A percentile compares a stretch with the other conserved stretches of the same genome.
These are phyloP conservation scores for Amaranthus palmeri DNA, from an alignment of 148 eudicot species.

Conservation along the genomic window DNA sequence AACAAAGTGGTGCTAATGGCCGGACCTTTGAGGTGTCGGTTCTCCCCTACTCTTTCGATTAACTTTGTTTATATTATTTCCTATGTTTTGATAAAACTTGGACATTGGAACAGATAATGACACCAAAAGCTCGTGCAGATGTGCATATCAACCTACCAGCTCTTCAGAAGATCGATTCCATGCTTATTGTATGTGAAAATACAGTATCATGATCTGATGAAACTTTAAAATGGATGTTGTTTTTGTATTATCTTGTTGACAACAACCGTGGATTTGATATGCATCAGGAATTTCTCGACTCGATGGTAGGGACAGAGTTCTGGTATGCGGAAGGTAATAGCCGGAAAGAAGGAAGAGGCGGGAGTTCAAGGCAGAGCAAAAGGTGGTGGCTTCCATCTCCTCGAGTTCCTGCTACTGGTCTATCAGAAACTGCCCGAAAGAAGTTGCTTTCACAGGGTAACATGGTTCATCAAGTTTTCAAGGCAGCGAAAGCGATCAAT, in stretches of 20 bases:
- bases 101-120: constrained; percentile 64
- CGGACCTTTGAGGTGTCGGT: constrained; percentile 58
- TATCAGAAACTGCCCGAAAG: constrained; percentile 68
- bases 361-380: constrained; percentile 56
- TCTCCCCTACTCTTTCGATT: constrained; percentile 2
- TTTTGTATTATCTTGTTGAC: background rate
- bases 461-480: constrained; percentile 77
- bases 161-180: constrained; percentile 77
- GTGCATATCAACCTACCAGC: constrained; percentile 79
- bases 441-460: constrained; percentile 70
- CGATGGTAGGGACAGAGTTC: constrained; percentile 73
- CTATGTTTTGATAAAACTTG: background rate
- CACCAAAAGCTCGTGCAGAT: constrained; percentile 79
- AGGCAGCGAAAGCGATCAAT: constrained; percentile 89
- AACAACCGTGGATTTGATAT: constrained; percentile 6
- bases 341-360: constrained; percentile 59
- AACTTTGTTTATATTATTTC: background rate
- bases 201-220: background rate
- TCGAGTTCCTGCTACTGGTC: constrained; percentile 71
- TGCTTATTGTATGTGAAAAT: constrained; percentile 71
- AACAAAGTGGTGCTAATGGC: constrained; percentile 64
- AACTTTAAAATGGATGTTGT: background rate
- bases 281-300: constrained; percentile 75
- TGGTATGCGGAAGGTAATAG: constrained; percentile 89
- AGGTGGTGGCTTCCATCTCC: constrained; percentile 99